These are phyloP conservation scores for Pyronema domesticum DNA, from an alignment of 495 filamentous ascomycete genomes.

Conservation along the genomic window DNA sequence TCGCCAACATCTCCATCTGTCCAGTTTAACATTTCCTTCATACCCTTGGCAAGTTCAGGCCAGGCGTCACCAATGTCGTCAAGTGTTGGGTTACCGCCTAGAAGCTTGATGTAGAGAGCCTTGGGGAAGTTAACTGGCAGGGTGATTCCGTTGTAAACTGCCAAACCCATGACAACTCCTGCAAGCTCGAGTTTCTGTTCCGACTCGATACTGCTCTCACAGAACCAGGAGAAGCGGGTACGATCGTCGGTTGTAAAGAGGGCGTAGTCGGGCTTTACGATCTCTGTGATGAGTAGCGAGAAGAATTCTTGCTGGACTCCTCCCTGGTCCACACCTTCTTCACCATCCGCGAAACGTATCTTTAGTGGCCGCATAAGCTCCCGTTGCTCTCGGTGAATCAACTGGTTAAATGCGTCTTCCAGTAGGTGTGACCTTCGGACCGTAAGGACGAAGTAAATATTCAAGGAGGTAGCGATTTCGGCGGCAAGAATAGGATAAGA, in stretches of 20 bases:
- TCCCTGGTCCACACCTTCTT: constrained; percentile 82
- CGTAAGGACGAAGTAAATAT: constrained; percentile 58
- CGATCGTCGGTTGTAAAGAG: constrained; percentile 57
- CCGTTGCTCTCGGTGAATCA: constrained; percentile 68
- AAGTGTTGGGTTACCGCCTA: constrained; percentile 38
- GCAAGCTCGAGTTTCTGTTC: constrained; percentile 81
- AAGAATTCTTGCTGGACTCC: constrained; percentile 96
- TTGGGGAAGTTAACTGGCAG: constrained; percentile 75
- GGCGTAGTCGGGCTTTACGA: constrained; percentile 56
- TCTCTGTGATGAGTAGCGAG: constrained; percentile 57
- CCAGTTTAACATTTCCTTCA: constrained; percentile 57
- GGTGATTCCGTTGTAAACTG: constrained; percentile 86
- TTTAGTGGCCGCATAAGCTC: constrained; percentile 75
- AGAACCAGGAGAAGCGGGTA: constrained; percentile 72
- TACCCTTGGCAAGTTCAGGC: constrained; percentile 56
- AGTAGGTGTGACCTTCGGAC: constrained; percentile 55
- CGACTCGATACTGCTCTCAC: constrained; percentile 58
- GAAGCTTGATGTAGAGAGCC: constrained; percentile 64
- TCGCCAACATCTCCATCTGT: constrained; percentile 63
- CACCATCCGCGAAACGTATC: constrained; percentile 70
- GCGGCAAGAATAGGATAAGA: constrained; percentile 18
- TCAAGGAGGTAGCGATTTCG: constrained; percentile 33
- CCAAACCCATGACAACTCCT: constrained; percentile 69
- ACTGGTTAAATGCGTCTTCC: constrained; percentile 63
- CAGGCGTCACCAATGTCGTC: constrained; percentile 71